Percentiles rank a stretch among this genome's conserved stretches.
Evolutionary conservation across 2,329 filamentous ascomycete species (phyloP).

Genomic region (Scytalidium lignicola): DNA sequence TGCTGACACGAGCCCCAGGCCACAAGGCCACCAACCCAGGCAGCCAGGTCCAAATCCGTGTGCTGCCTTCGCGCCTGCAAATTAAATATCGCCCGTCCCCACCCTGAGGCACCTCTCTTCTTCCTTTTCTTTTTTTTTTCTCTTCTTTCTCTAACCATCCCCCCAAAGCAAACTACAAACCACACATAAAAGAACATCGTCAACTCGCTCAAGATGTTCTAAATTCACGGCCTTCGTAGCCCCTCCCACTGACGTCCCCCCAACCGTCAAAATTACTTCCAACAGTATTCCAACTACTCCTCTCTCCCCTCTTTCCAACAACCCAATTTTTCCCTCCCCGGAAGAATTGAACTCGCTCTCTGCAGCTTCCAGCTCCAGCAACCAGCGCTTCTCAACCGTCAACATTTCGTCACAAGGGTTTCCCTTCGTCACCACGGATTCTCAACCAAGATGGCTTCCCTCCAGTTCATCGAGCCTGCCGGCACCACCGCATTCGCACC

Average conservation of each 20-base stretch:
- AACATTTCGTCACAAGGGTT: slow-evolving; percentile 62
- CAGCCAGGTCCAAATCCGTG: too few species aligned
- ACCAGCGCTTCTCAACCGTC: slow-evolving; percentile 43
- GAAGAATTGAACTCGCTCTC: slow-evolving; percentile 65
- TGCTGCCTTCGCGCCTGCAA: neutral
- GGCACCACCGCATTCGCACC: slow-evolving; percentile 57
- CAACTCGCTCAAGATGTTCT: slow-evolving; percentile 49
- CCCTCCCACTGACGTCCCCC: slow-evolving; percentile 41
- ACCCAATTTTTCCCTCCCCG: slow-evolving; percentile 50
- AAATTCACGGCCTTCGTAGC: slow-evolving; percentile 40
- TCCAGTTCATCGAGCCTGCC: slow-evolving; percentile 59
- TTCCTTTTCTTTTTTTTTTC: slow-evolving; percentile 29
- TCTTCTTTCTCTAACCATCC: slow-evolving; percentile 28
- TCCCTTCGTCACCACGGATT: slow-evolving; percentile 79
- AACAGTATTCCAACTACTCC: slow-evolving; percentile 36
- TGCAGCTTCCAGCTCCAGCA: slow-evolving; percentile 52
- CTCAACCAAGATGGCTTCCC: slow-evolving; percentile 73
- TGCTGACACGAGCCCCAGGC: neutral
- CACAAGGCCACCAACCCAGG: too few species aligned
- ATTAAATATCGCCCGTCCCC: neutral
- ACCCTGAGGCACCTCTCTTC: slow-evolving; percentile 7
- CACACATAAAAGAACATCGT: slow-evolving; percentile 26
- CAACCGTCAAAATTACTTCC: slow-evolving; percentile 40
- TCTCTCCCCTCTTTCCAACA: slow-evolving; percentile 36
- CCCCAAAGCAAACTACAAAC: slow-evolving; percentile 29